Evolutionary conservation across 306 rosid genomes (phyloP).

Genomic region (Pachyrhizus erosus): DNA sequence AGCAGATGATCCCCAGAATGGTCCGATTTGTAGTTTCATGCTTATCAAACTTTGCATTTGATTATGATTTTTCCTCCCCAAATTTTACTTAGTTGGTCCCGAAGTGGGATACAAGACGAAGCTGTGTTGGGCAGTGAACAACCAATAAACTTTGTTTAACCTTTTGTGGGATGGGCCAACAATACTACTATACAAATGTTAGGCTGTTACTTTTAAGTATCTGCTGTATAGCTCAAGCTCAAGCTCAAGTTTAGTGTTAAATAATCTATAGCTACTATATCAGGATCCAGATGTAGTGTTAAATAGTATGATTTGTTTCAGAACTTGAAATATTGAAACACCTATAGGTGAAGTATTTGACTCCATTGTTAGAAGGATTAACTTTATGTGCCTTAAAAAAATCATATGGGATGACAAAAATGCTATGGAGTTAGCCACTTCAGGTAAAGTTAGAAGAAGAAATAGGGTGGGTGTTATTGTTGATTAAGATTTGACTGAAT

Average conservation of each 20-base stretch:
- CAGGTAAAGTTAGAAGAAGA: not conserved
- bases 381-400: not conserved
- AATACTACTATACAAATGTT: not conserved
- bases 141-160: not conserved
- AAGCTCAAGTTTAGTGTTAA: not conserved
- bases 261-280: constrained; percentile 13
- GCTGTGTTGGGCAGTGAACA: not conserved
- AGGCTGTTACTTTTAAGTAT: constrained; percentile 13
- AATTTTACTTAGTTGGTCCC: not conserved
- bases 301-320: constrained; percentile 23
- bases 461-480: not conserved
- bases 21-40: not conserved
- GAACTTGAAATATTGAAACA: constrained; percentile 20
- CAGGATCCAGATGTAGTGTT: not conserved
- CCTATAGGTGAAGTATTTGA: constrained; percentile 2
- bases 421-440: not conserved
- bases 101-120: not conserved
- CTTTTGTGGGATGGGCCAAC: not conserved
- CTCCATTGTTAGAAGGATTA: not conserved
- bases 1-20: not conserved
- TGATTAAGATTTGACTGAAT: constrained; percentile 7
- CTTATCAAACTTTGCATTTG: not conserved
- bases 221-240: not conserved
- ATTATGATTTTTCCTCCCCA: not conserved
- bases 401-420: not conserved